These are phyloP conservation scores for Globisporangium parvum DNA, from an alignment of 352 stramenopile species.

Conservation along the genomic window DNA sequence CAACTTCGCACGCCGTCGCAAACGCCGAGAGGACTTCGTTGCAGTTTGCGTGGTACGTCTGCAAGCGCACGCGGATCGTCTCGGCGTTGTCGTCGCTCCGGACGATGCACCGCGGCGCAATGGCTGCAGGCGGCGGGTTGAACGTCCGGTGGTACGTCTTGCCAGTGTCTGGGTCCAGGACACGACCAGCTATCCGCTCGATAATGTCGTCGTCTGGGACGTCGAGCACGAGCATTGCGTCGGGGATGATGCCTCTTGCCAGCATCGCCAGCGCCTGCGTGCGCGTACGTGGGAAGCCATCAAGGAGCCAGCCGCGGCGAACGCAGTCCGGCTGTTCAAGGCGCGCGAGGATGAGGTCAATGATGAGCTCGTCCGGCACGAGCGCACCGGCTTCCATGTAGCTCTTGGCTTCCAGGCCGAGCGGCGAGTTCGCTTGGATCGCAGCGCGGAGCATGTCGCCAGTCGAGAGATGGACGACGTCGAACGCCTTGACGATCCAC, in stretches of 20 bases:
- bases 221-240: conserved; percentile 93
- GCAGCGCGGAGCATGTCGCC: conserved; percentile 93
- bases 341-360: conserved; percentile 89
- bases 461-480: conserved; percentile 92
- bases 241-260: conserved; percentile 70
- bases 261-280: conserved; percentile 71
- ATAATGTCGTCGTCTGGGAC: conserved; percentile 94
- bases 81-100: conserved; percentile 88
- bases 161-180: conserved; percentile 88
- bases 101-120: conserved; percentile 57
- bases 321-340: conserved; percentile 64
- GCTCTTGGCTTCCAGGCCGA: conserved; percentile 79
- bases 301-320: conserved; percentile 85
- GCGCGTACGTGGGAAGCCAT: conserved; percentile 93
- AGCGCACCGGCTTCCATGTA: conserved; percentile 92
- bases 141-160: conserved; percentile 91
- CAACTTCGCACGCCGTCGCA: conserved; percentile 34
- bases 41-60: conserved; percentile 80
- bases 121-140: conserved; percentile 61
- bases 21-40: conserved; percentile 36
- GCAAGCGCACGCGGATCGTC: conserved; percentile 82
- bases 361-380: conserved; percentile 94
- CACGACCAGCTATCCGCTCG: conserved; percentile 88
- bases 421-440: conserved; percentile 54
- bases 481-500: conserved; percentile 83